Conservation (phyloP, 2,329 filamentous ascomycete genomes). For the Ceratocystiopsis brevicomis region DNA sequence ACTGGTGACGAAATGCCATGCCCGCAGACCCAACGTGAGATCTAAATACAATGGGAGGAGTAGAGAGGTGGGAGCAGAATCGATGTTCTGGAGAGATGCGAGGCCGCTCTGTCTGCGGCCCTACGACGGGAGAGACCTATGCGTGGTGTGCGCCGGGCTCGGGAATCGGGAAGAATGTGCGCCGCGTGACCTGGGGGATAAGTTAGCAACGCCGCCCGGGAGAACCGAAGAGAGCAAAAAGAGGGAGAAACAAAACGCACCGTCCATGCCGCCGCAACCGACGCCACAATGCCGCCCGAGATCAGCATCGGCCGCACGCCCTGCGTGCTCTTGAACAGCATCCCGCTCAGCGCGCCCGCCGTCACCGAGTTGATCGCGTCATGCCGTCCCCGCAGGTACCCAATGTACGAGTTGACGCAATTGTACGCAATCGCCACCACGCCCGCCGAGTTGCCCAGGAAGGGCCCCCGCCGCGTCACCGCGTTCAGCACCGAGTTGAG, state of each 20-base stretch:
- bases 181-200: constrained; percentile 10
- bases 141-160: constrained; percentile 1
- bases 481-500: constrained; percentile 91
- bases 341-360: constrained; percentile 74
- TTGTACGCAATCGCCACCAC: constrained; percentile 96
- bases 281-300: constrained; percentile 74
- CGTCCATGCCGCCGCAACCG: constrained; percentile 72
- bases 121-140: not conserved
- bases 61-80: too few species aligned
- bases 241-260: constrained; percentile 35
- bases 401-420: constrained; percentile 70
- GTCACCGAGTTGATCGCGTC: constrained; percentile 76
- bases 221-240: not conserved
- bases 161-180: constrained; percentile 11
- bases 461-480: constrained; percentile 79
- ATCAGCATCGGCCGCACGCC: constrained; percentile 86
- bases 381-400: constrained; percentile 63
- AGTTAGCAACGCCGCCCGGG: constrained; percentile 1
- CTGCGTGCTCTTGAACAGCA: constrained; percentile 90
- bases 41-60: too few species aligned
- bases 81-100: not conserved
- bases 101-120: too few species aligned
- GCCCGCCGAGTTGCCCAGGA: constrained; percentile 87
- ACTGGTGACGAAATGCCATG: too few species aligned
- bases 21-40: too few species aligned